Conservation (phyloP, 371 early-diverging fungal genomes). For the Mucor lusitanicus region DNA sequence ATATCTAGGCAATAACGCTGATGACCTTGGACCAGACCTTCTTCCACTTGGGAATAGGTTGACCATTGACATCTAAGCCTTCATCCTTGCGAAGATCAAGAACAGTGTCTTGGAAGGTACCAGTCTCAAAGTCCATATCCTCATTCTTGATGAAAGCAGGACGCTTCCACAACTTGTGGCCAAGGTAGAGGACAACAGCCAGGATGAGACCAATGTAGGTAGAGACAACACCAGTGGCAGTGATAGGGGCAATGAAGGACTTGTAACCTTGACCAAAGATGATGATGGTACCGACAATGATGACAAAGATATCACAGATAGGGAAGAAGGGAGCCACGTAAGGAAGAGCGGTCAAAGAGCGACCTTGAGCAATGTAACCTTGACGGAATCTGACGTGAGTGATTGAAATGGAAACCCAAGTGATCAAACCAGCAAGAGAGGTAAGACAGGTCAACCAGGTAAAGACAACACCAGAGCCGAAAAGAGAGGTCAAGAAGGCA, state of each 20-base stretch:
- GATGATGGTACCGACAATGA: constrained; percentile 62
- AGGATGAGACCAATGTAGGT: constrained; percentile 60
- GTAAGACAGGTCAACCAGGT: constrained; percentile 73
- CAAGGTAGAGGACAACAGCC: constrained; percentile 53
- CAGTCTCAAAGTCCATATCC: constrained; percentile 56
- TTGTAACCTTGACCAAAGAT: constrained; percentile 73
- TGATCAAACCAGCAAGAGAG: constrained; percentile 78
- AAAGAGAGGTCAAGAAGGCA: constrained; percentile 57
- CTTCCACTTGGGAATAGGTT: constrained; percentile 32
- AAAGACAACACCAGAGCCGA: constrained; percentile 71
- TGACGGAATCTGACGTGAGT: constrained; percentile 85
- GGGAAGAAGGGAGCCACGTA: constrained; percentile 78
- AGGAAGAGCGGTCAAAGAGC: constrained; percentile 64
- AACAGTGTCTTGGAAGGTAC: constrained; percentile 28
- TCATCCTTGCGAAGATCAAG: constrained; percentile 29
- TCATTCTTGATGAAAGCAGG: constrained; percentile 35
- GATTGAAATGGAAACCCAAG: constrained; percentile 80
- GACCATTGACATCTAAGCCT: constrained; percentile 24
- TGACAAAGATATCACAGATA: constrained; percentile 67
- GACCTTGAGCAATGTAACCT: constrained; percentile 76
- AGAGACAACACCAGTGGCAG: constrained; percentile 41
- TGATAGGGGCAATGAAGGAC: constrained; percentile 51
- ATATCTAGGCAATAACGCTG: constrained; percentile 1
- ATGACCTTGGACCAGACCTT: constrained; percentile 3
- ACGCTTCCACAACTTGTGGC: constrained; percentile 52